These are phyloP conservation scores for Neurospora pannonica DNA, from an alignment of 495 filamentous ascomycete species.

Conservation along the genomic window DNA sequence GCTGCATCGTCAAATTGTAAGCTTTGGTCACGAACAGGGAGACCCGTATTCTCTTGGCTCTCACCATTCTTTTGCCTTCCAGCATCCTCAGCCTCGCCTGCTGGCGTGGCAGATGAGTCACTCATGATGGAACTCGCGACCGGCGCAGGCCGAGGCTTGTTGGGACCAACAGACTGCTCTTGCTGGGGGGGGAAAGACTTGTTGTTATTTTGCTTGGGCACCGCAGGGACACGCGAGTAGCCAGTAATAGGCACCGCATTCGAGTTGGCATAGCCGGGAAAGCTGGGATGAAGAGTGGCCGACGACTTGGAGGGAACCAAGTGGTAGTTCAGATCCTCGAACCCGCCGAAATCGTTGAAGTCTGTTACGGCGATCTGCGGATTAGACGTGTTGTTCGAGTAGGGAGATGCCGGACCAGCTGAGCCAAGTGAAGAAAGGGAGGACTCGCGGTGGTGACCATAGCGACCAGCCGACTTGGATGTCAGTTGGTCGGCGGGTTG, in stretches of 20 bases:
- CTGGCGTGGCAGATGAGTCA: conserved; percentile 49
- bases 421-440: conserved; percentile 49
- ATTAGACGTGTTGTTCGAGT: conserved; percentile 39
- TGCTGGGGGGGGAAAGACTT: conserved; percentile 27
- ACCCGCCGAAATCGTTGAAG: conserved; percentile 26
- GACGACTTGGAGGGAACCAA: conserved; percentile 25
- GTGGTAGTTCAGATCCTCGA: conserved; percentile 33
- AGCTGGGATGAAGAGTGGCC: conserved; percentile 26
- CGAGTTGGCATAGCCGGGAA: conserved; percentile 14
- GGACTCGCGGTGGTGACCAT: conserved; percentile 45
- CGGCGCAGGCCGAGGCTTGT: conserved; percentile 35
- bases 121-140: conserved; percentile 40
- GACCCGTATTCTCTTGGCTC: conserved; percentile 32
- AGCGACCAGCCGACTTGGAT: conserved; percentile 26
- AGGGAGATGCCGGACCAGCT: conserved; percentile 45
- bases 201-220: conserved; percentile 24
- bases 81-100: conserved; percentile 37
- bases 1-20: conserved; percentile 34
- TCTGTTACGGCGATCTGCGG: conserved; percentile 44
- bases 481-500: conserved; percentile 28
- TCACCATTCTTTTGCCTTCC: conserved; percentile 40
- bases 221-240: conserved; percentile 20
- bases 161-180: conserved; percentile 19
- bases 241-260: conserved; percentile 11
- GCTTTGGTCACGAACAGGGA: conserved; percentile 38